phyloP scores from a whole-genome alignment of 176 grass and related monocot genomes.

The Dendrocalamus sinicus region DNA sequence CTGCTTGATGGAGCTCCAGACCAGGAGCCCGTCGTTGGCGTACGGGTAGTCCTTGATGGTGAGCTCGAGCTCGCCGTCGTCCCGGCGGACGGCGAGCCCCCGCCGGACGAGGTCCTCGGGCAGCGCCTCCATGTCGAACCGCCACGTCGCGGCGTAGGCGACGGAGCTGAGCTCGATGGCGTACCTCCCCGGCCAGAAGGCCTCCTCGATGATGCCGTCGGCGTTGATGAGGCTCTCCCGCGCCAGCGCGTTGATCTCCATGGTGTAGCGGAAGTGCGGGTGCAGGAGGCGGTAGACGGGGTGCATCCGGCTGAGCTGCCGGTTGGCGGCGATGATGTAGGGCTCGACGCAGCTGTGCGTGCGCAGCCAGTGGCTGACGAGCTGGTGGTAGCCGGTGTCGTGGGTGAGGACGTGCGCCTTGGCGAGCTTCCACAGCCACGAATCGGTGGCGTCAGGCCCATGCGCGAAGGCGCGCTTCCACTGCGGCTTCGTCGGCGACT shows the following conservation, averaged over 20 bases:
- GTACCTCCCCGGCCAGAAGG: constrained; percentile 71
- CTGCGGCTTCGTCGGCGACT: constrained; percentile 62
- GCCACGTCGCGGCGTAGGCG: constrained; percentile 69
- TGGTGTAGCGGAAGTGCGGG: constrained; percentile 91
- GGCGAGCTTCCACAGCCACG: constrained; percentile 89
- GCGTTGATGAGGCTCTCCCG: constrained; percentile 73
- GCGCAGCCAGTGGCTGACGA: constrained; percentile 85
- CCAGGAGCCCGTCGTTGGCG: constrained; percentile 69
- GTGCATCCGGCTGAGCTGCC: constrained; percentile 85
- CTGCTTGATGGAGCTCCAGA: constrained; percentile 69
- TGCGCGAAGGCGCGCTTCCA: constrained; percentile 61
- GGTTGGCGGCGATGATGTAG: constrained; percentile 82
- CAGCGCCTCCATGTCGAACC: constrained; percentile 82
- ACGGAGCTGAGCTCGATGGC: constrained; percentile 67
- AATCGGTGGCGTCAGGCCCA: constrained; percentile 57
- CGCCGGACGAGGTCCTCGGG: constrained; percentile 72
- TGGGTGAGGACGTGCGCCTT: constrained; percentile 72
- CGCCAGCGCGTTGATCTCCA: constrained; percentile 87
- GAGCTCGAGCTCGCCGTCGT: constrained; percentile 58
- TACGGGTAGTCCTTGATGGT: constrained; percentile 85
- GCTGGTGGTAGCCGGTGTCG: constrained; percentile 87
- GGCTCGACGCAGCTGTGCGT: constrained; percentile 83
- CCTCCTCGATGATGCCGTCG: constrained; percentile 70
- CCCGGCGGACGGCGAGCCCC: constrained; percentile 61
- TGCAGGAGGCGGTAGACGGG: constrained; percentile 79